A percentile compares a stretch with the other conserved stretches of the same genome.
phyloP scores from a whole-genome alignment of 1,284 basidiomycete genomes.

The Microbotryum violaceum region DNA sequence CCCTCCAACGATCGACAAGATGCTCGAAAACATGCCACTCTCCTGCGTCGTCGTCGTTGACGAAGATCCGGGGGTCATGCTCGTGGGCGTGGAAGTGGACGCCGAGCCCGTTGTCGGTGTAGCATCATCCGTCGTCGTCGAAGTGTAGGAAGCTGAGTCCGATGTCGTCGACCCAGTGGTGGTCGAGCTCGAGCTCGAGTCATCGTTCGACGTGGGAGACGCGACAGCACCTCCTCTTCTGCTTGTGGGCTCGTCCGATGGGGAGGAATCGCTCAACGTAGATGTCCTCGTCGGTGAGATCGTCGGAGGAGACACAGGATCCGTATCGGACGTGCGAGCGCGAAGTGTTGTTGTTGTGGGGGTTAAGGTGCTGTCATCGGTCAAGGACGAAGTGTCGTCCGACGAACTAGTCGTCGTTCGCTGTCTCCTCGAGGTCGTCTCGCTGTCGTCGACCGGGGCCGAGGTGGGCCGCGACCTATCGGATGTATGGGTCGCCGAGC shows the following conservation, averaged over 20 bases:
- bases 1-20: neutral
- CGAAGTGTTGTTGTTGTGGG: neutral
- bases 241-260: neutral
- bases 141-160: neutral
- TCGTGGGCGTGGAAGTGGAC: neutral
- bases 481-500: neutral
- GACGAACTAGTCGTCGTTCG: neutral
- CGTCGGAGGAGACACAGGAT: neutral
- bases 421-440: neutral
- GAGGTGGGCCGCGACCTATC: neutral
- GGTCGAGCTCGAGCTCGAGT: neutral
- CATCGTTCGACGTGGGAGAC: neutral
- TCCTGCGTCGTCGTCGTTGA: neutral
- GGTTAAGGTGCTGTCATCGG: neutral
- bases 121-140: neutral
- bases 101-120: neutral
- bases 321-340: neutral
- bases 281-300: neutral
- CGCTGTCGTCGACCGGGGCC: neutral
- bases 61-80: too few species aligned
- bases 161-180: neutral
- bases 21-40: neutral
- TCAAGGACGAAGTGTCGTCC: neutral
- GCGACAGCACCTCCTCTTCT: neutral
- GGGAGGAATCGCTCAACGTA: neutral